Evolutionary conservation across 2,329 filamentous ascomycete genomes (phyloP).

Genomic region (Chaetomiaceae sp.): DNA sequence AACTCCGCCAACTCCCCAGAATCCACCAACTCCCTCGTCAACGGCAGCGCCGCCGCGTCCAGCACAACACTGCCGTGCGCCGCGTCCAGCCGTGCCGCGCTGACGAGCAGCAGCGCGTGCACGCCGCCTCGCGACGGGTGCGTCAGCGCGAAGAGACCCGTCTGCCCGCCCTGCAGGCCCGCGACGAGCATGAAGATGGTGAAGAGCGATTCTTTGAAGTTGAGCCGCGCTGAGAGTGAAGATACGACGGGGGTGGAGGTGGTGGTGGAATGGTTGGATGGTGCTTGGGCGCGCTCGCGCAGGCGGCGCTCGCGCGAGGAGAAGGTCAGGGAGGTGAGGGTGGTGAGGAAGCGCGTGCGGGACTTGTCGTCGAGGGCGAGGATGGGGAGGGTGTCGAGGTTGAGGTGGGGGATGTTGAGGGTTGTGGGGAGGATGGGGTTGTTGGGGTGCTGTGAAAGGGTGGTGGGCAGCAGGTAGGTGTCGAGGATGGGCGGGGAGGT

Average conservation of each 20-base stretch:
- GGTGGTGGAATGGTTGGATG: not conserved
- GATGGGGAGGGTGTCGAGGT: slow-evolving; percentile 40
- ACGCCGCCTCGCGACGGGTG: slow-evolving; percentile 33
- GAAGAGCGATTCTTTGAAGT: slow-evolving; percentile 45
- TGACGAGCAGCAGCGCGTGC: slow-evolving; percentile 38
- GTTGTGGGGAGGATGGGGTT: slow-evolving; percentile 29
- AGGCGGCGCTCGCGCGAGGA: slow-evolving; percentile 36
- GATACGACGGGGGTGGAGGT: not conserved
- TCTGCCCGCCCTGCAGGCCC: slow-evolving; percentile 40
- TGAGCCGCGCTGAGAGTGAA: slow-evolving; percentile 28
- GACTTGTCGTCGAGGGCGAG: slow-evolving; percentile 33
- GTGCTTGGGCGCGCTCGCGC: slow-evolving; percentile 24
- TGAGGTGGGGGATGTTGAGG: slow-evolving; percentile 37
- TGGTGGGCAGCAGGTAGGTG: slow-evolving; percentile 34
- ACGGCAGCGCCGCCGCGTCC: slow-evolving; percentile 42
- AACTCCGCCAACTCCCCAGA: slow-evolving; percentile 33
- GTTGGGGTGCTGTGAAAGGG: slow-evolving; percentile 21
- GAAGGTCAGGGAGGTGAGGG: slow-evolving; percentile 36
- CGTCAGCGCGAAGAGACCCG: slow-evolving; percentile 38
- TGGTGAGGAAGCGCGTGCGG: slow-evolving; percentile 34
- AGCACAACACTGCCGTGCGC: slow-evolving; percentile 37
- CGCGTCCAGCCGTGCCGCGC: slow-evolving; percentile 39
- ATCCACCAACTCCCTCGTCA: slow-evolving; percentile 33
- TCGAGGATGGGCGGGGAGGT: slow-evolving; percentile 19
- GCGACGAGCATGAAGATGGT: slow-evolving; percentile 41